A percentile compares a stretch with the other conserved stretches of the same genome.
Conservation (phyloP, 129 eudicot species). For the Artemisia annua region DNA sequence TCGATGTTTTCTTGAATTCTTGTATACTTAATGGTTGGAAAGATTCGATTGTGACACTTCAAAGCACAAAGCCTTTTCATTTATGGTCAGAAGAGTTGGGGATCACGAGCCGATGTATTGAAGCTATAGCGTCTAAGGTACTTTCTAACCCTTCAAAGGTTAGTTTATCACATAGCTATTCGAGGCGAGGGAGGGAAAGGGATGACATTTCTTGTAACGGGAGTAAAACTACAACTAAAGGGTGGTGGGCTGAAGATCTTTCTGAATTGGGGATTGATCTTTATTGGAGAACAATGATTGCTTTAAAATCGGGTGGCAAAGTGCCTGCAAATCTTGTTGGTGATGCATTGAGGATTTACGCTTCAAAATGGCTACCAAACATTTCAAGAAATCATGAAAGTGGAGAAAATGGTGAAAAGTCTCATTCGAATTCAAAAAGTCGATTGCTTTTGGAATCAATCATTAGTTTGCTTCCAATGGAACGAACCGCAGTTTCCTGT, state of each 20-base stretch:
- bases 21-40: slow-evolving; percentile 88
- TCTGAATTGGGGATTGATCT: slow-evolving; percentile 82
- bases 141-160: slow-evolving; percentile 61
- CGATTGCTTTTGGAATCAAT: slow-evolving; percentile 75
- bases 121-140: slow-evolving; percentile 65
- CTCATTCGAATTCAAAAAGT: slow-evolving; percentile 41
- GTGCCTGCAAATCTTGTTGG: slow-evolving; percentile 65
- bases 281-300: slow-evolving; percentile 86
- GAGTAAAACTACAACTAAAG: slow-evolving; percentile 38
- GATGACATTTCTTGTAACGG: slow-evolving; percentile 57
- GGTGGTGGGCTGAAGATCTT: slow-evolving; percentile 94
- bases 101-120: slow-evolving; percentile 74
- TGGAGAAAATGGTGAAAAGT: slow-evolving; percentile 43
- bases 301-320: slow-evolving; percentile 77
- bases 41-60: slow-evolving; percentile 73
- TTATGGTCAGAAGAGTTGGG: slow-evolving; percentile 76
- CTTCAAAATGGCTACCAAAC: slow-evolving; percentile 74
- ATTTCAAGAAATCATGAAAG: slow-evolving; percentile 44
- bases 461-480: slow-evolving; percentile 73
- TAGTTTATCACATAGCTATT: slow-evolving; percentile 57
- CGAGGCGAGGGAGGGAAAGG: slow-evolving; percentile 52
- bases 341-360: slow-evolving; percentile 75
- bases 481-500: slow-evolving; percentile 73
- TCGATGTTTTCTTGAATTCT: slow-evolving; percentile 77
- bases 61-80: slow-evolving; percentile 61